These are phyloP conservation scores for Westerdykella aurantiaca DNA, from an alignment of 2,329 filamentous ascomycete species.

Conservation along the genomic window DNA sequence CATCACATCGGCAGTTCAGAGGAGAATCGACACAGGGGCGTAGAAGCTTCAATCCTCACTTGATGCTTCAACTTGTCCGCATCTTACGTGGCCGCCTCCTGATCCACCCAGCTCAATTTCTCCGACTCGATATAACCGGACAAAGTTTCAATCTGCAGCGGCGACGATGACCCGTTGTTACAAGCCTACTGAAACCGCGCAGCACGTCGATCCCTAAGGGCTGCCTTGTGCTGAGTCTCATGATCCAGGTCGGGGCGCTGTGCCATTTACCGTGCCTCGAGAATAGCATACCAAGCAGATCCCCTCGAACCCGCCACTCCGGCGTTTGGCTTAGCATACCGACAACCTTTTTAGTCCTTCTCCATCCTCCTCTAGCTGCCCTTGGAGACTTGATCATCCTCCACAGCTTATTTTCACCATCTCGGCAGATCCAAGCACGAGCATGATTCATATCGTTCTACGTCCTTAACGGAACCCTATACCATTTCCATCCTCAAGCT, in stretches of 20 bases:
- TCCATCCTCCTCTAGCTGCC: constrained; percentile 1
- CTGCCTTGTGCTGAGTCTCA: constrained; percentile 1
- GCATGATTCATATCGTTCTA: neutral
- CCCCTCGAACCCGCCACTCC: neutral
- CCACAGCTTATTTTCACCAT: neutral
- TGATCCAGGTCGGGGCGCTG: constrained; percentile 4
- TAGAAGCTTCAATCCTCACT: neutral
- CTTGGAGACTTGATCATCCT: neutral
- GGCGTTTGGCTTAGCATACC: constrained; percentile 1
- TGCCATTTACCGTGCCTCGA: constrained; percentile 5
- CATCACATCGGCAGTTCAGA: neutral
- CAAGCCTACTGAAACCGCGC: constrained; percentile 8
- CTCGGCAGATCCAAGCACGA: constrained; percentile 4
- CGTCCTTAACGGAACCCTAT: constrained; percentile 1
- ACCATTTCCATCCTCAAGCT: constrained; percentile 1
- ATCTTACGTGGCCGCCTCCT: constrained; percentile 1
- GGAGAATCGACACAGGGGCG: neutral
- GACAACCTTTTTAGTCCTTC: constrained; percentile 1
- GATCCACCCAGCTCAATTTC: neutral
- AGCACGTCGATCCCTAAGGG: constrained; percentile 9
- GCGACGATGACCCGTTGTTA: constrained; percentile 7
- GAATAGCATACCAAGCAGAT: constrained; percentile 6
- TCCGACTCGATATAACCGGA: constrained; percentile 6
- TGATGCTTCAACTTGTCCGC: neutral
- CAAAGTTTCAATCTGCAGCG: constrained; percentile 7